phyloP scores from a whole-genome alignment of 164 flowering plant species.

The Annona cherimola region DNA sequence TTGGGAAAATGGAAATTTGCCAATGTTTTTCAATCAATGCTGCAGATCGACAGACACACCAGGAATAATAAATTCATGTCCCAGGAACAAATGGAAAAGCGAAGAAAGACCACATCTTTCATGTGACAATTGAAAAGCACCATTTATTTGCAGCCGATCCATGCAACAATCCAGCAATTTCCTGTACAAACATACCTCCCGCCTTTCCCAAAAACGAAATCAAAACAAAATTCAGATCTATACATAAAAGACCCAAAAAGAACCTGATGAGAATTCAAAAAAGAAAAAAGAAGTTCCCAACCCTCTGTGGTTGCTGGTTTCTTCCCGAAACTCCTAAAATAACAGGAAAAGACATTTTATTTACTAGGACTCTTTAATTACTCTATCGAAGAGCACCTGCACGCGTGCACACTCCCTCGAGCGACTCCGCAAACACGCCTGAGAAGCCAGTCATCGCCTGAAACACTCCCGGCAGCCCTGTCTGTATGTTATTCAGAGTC shows the following conservation, averaged over 20 bases:
- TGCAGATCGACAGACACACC: too few species aligned
- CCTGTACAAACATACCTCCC: conserved; percentile 6
- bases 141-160: conserved; percentile 1
- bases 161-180: conserved; percentile 4
- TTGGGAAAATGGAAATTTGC: too few species aligned
- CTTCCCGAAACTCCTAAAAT: background rate
- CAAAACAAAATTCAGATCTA: conserved; percentile 11
- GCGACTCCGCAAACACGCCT: conserved; percentile 54
- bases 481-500: conserved; percentile 90
- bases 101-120: too few species aligned
- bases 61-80: too few species aligned
- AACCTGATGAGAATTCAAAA: background rate
- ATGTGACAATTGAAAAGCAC: too few species aligned
- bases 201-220: background rate
- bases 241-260: background rate
- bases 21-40: too few species aligned
- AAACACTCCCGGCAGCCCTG: conserved; percentile 95
- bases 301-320: background rate
- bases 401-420: conserved; percentile 59
- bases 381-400: conserved; percentile 30
- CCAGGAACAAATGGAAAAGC: too few species aligned
- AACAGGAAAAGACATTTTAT: background rate
- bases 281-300: background rate
- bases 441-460: conserved; percentile 93
- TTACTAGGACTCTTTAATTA: background rate